Conservation (phyloP, 2,329 filamentous ascomycete genomes). For the Onygenales sp. region DNA sequence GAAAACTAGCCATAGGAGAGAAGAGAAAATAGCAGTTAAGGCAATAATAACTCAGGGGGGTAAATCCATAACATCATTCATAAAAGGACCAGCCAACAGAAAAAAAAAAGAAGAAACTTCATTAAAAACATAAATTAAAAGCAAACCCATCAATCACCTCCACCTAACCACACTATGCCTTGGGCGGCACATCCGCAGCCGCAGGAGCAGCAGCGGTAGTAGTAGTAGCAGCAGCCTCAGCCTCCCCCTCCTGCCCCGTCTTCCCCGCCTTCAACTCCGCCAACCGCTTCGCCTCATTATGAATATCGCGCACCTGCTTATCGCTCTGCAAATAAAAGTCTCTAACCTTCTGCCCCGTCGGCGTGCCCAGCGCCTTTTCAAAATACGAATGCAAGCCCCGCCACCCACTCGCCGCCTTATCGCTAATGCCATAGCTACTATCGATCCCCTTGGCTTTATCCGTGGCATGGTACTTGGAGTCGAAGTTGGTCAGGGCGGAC, state of each 20-base stretch:
- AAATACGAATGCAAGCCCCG: constrained; percentile 77
- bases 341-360: constrained; percentile 78
- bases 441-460: constrained; percentile 81
- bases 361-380: constrained; percentile 80
- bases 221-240: constrained; percentile 10
- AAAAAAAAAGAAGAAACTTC: neutral
- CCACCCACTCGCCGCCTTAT: constrained; percentile 59
- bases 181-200: constrained; percentile 4
- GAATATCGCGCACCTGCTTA: constrained; percentile 89
- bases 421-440: constrained; percentile 69
- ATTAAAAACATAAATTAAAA: constrained; percentile 4
- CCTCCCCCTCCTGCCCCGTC: constrained; percentile 25
- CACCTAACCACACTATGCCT: neutral
- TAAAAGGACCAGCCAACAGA: constrained; percentile 2
- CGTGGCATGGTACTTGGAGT: constrained; percentile 76
- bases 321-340: constrained; percentile 77
- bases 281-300: constrained; percentile 78
- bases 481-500: constrained; percentile 63
- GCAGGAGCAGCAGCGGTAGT: constrained; percentile 9
- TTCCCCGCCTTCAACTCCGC: constrained; percentile 70
- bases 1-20: neutral
- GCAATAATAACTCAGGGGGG: neutral
- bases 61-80: constrained; percentile 1
- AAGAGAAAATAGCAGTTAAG: neutral
- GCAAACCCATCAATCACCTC: neutral